phyloP scores from a whole-genome alignment of 768 basidiomycete species.

The Plicaturopsis crispa region DNA sequence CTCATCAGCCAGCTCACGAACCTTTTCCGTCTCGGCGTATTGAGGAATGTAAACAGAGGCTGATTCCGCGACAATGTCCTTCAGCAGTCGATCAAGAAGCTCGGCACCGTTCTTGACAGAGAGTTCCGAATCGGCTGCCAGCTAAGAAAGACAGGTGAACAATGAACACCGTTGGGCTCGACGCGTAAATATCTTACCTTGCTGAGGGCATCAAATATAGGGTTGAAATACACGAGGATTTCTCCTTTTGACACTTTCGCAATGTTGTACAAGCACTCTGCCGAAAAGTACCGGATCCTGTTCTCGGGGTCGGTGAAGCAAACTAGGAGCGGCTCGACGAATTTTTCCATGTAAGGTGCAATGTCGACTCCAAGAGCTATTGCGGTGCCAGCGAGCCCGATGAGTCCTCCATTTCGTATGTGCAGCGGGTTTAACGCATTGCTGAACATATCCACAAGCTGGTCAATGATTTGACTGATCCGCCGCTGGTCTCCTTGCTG shows the following conservation, averaged over 20 bases:
- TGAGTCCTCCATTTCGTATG: constrained; percentile 89
- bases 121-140: constrained; percentile 89
- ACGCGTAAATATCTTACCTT: constrained; percentile 78
- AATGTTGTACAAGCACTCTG: constrained; percentile 97
- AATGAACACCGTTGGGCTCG: not conserved
- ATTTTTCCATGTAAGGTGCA: constrained; percentile 90
- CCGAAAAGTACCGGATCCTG: constrained; percentile 94
- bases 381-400: constrained; percentile 94
- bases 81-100: constrained; percentile 90
- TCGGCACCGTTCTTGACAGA: constrained; percentile 99
- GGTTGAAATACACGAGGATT: constrained; percentile 94
- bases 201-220: constrained; percentile 94
- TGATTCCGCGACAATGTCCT: constrained; percentile 96
- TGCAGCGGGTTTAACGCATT: constrained; percentile 78
- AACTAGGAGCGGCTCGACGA: constrained; percentile 78
- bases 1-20: constrained; percentile 39
- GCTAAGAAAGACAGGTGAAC: constrained; percentile 37
- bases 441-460: constrained; percentile 91
- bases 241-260: constrained; percentile 97
- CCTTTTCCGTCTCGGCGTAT: constrained; percentile 71
- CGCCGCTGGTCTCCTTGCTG: constrained; percentile 74
- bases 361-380: constrained; percentile 93
- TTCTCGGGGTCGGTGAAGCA: constrained; percentile 95
- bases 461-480: constrained; percentile 85
- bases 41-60: constrained; percentile 92